Evolutionary conservation across 257 asterid genomes (phyloP).

Genomic region (Salvia hispanica): DNA sequence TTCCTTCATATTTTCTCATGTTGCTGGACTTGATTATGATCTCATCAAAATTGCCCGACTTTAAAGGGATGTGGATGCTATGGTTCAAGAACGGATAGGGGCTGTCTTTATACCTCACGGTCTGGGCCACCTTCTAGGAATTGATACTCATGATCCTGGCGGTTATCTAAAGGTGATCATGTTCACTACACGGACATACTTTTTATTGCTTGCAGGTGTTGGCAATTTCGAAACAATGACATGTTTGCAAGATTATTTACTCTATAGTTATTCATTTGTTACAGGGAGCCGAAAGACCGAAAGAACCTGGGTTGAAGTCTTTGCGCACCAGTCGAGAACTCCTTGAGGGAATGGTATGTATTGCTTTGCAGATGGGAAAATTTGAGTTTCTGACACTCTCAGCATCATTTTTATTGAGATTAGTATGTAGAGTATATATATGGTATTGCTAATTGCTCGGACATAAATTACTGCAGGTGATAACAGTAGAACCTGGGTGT

Average conservation of each 20-base stretch:
- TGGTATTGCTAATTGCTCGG: neutral
- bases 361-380: slow-evolving; percentile 3
- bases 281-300: slow-evolving; percentile 87
- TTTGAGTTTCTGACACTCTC: neutral
- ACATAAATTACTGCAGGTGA: slow-evolving; percentile 61
- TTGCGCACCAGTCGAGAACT: slow-evolving; percentile 89
- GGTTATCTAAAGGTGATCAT: slow-evolving; percentile 78
- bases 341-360: slow-evolving; percentile 83
- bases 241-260: slow-evolving; percentile 19
- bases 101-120: slow-evolving; percentile 97
- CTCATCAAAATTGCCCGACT: slow-evolving; percentile 29
- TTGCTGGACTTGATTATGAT: slow-evolving; percentile 14
- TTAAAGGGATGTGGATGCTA: slow-evolving; percentile 73
- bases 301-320: slow-evolving; percentile 78
- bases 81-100: slow-evolving; percentile 76
- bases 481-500: slow-evolving; percentile 98
- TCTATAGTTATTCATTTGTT: slow-evolving; percentile 23
- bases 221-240: slow-evolving; percentile 8
- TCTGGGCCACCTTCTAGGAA: slow-evolving; percentile 92
- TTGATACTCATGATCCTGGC: slow-evolving; percentile 98
- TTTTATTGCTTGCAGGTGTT: slow-evolving; percentile 15
- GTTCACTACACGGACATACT: slow-evolving; percentile 8
- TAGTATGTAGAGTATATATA: no score
- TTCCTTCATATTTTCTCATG: slow-evolving; percentile 3
- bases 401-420: slow-evolving; percentile 1